Conservation (phyloP, 2,329 filamentous ascomycete species). For the Ascochyta pisi region DNA sequence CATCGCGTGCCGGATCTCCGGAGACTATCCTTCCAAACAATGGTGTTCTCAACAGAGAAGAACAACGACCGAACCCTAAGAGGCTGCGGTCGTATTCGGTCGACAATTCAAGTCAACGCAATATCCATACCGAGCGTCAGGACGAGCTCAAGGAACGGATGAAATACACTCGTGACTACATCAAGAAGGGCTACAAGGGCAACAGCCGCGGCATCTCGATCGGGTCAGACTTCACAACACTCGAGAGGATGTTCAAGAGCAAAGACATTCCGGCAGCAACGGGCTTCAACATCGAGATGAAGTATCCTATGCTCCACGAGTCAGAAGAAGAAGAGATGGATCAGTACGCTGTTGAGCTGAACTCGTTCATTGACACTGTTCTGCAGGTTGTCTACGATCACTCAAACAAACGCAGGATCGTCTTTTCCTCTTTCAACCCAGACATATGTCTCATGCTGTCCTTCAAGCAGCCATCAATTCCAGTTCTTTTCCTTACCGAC, state of each 20-base stretch:
- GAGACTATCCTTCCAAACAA: slow-evolving; percentile 20
- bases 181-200: slow-evolving; percentile 92
- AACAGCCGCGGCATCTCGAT: slow-evolving; percentile 95
- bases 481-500: slow-evolving; percentile 92
- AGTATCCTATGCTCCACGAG: slow-evolving; percentile 98
- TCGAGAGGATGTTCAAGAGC: slow-evolving; percentile 84
- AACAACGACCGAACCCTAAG: slow-evolving; percentile 33
- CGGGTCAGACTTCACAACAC: slow-evolving; percentile 91
- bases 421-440: slow-evolving; percentile 97
- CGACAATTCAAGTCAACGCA: slow-evolving; percentile 54
- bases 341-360: slow-evolving; percentile 92
- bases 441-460: slow-evolving; percentile 93
- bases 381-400: slow-evolving; percentile 88
- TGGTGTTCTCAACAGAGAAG: slow-evolving; percentile 22
- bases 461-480: slow-evolving; percentile 97
- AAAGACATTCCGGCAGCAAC: slow-evolving; percentile 76
- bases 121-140: slow-evolving; percentile 50
- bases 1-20: slow-evolving; percentile 58
- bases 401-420: slow-evolving; percentile 82
- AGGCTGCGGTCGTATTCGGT: slow-evolving; percentile 66
- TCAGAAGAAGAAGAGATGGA: slow-evolving; percentile 97
- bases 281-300: slow-evolving; percentile 99
- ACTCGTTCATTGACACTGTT: slow-evolving; percentile 95
- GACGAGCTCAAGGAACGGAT: slow-evolving; percentile 79
- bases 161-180: slow-evolving; percentile 96